phyloP scores from a whole-genome alignment of 139 green algal genomes.

The Parachlorella kessleri region DNA sequence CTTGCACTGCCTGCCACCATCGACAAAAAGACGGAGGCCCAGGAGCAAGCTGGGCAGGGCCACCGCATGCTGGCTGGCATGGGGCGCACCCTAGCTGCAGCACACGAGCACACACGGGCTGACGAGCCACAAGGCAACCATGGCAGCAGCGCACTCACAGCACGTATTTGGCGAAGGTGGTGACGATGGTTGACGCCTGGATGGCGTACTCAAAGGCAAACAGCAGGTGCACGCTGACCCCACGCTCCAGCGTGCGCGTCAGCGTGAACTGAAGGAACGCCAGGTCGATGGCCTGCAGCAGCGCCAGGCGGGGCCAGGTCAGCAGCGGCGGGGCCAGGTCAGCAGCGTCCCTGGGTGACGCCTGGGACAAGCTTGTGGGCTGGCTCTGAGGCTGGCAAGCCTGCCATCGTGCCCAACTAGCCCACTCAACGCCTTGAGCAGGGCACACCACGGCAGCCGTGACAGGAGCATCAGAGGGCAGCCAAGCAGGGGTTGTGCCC shows the following conservation, averaged over 20 bases:
- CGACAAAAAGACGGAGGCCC: too few relatives aligned
- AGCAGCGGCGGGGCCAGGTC: too few relatives aligned
- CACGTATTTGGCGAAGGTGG: conserved; percentile 86
- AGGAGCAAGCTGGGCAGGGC: too few relatives aligned
- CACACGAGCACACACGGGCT: neutral
- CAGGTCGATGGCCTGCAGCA: conserved; percentile 71
- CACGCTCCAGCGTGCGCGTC: conserved; percentile 58
- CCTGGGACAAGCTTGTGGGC: neutral
- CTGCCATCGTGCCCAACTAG: too few relatives aligned
- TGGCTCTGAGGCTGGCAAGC: too few relatives aligned
- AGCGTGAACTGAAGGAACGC: conserved; percentile 86
- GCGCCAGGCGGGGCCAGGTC: neutral
- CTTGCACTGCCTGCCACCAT: too few relatives aligned
- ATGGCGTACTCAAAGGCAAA: conserved; percentile 99
- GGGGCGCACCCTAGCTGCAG: neutral
- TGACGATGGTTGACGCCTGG: conserved; percentile 68
- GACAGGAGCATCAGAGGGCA: too few relatives aligned
- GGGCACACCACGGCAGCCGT: too few relatives aligned
- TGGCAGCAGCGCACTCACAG: conserved; percentile 7
- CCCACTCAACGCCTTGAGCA: too few relatives aligned
- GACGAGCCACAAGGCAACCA: neutral
- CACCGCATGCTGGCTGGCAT: neutral
- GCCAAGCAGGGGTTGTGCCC: neutral
- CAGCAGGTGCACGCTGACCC: conserved; percentile 90
- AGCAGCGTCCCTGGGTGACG: neutral